phyloP scores from a whole-genome alignment of 495 filamentous ascomycete species.

The Penicillium alfredii region DNA sequence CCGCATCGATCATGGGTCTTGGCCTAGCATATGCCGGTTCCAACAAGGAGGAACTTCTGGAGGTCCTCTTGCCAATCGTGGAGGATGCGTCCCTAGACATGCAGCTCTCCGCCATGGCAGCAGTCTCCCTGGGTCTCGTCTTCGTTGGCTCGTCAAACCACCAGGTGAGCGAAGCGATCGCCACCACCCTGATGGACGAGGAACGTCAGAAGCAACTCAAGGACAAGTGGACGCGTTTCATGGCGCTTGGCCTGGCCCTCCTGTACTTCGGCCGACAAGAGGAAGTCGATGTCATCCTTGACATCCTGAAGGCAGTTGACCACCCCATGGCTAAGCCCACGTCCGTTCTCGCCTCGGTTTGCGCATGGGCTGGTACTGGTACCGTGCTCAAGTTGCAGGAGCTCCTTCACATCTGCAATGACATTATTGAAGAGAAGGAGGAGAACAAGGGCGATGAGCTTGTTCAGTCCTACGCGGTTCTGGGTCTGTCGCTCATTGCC shows the following conservation, averaged over 20 bases:
- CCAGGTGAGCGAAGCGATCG: conserved; percentile 80
- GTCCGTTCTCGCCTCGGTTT: conserved; percentile 85
- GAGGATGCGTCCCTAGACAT: conserved; percentile 75
- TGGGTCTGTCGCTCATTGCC: conserved; percentile 87
- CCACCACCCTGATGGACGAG: conserved; percentile 86
- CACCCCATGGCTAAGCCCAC: conserved; percentile 92
- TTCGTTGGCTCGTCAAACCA: conserved; percentile 89
- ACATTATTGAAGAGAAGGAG: conserved; percentile 89
- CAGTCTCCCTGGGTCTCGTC: conserved; percentile 80
- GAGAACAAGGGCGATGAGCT: conserved; percentile 91
- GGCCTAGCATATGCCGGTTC: conserved; percentile 91
- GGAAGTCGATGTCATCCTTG: conserved; percentile 90
- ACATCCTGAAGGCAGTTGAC: conserved; percentile 91
- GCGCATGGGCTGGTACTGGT: conserved; percentile 95
- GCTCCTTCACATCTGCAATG: conserved; percentile 93
- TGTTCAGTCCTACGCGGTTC: conserved; percentile 89
- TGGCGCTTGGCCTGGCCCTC: conserved; percentile 88
- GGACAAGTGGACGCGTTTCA: conserved; percentile 96
- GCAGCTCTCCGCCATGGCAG: conserved; percentile 95
- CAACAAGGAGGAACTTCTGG: conserved; percentile 75
- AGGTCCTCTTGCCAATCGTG: conserved; percentile 78
- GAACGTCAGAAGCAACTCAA: conserved; percentile 81
- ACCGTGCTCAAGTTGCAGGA: conserved; percentile 96
- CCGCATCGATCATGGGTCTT: conserved; percentile 90
- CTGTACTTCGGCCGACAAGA: conserved; percentile 95